These are phyloP conservation scores for Schizonepeta tenuifolia DNA, from an alignment of 257 asterid species.

Conservation along the genomic window DNA sequence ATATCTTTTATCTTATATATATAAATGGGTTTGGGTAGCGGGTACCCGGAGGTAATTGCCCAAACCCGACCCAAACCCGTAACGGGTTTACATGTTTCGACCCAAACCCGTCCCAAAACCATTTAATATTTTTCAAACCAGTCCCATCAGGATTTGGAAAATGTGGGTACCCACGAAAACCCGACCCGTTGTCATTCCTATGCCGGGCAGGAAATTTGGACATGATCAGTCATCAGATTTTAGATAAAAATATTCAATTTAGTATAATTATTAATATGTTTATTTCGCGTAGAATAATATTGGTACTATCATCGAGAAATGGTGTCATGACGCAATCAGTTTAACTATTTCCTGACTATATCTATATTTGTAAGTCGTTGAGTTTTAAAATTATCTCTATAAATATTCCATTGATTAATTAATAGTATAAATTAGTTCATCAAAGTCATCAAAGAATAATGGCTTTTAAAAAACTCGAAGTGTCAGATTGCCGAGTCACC, in stretches of 20 bases:
- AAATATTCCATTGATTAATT: not conserved
- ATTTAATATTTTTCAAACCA: too few relatives aligned
- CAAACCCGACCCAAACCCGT: too few relatives aligned
- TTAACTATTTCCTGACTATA: not conserved
- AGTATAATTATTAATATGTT: not conserved
- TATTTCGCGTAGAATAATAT: not conserved
- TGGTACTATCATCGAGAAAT: not conserved
- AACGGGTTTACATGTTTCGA: too few relatives aligned
- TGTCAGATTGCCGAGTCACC: conserved; percentile 28
- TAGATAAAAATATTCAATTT: not conserved
- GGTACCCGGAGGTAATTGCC: too few relatives aligned
- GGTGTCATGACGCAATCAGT: conserved; percentile 12
- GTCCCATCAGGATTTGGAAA: too few relatives aligned
- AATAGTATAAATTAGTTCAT: conserved; percentile 9
- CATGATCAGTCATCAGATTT: not conserved
- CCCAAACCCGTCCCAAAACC: too few relatives aligned
- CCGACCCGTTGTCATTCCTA: too few relatives aligned
- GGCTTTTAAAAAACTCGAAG: conserved; percentile 31
- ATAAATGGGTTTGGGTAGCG: too few relatives aligned
- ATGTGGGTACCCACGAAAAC: too few relatives aligned
- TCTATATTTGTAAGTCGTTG: not conserved
- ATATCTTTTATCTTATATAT: too few relatives aligned
- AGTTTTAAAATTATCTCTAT: not conserved
- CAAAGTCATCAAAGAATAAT: conserved; percentile 22
- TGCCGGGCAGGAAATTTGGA: not conserved